Evolutionary conservation across 2,329 filamentous ascomycete genomes (phyloP).

Genomic region (Pseudocercospora pini-densiflorae): DNA sequence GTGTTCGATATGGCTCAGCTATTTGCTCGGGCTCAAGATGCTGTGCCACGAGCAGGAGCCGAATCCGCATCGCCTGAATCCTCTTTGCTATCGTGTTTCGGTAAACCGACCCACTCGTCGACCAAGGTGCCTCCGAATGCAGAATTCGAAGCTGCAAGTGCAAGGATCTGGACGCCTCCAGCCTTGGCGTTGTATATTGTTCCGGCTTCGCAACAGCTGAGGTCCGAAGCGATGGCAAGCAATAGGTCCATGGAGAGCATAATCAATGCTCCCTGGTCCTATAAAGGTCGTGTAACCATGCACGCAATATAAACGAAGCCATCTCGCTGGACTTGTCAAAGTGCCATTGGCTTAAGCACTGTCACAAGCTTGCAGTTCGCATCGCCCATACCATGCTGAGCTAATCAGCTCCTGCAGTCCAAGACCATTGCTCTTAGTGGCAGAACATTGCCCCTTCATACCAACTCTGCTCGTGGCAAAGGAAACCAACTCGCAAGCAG

Average conservation of each 20-base stretch:
- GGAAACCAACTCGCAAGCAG: neutral
- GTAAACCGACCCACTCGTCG: neutral
- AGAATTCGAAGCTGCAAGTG: neutral
- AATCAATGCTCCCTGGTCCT: neutral
- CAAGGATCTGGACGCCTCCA: neutral
- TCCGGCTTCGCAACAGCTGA: neutral
- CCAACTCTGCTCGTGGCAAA: neutral
- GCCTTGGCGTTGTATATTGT: neutral
- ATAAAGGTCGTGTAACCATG: neutral
- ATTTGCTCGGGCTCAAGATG: neutral
- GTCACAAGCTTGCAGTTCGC: constrained; percentile 1
- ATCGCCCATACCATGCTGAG: neutral
- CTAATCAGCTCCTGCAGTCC: neutral
- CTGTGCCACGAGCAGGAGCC: neutral
- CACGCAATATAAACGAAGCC: neutral
- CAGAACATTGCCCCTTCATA: neutral
- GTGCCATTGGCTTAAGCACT: neutral
- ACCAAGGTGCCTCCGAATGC: neutral
- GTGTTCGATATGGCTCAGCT: no score
- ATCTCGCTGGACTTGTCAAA: neutral
- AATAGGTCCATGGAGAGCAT: neutral
- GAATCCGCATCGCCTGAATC: neutral
- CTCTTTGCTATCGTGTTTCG: neutral
- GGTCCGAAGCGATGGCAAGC: neutral
- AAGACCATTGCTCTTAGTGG: neutral